These are phyloP conservation scores for Sarcomyxa edulis DNA, from an alignment of 768 basidiomycete genomes.

Conservation along the genomic window DNA sequence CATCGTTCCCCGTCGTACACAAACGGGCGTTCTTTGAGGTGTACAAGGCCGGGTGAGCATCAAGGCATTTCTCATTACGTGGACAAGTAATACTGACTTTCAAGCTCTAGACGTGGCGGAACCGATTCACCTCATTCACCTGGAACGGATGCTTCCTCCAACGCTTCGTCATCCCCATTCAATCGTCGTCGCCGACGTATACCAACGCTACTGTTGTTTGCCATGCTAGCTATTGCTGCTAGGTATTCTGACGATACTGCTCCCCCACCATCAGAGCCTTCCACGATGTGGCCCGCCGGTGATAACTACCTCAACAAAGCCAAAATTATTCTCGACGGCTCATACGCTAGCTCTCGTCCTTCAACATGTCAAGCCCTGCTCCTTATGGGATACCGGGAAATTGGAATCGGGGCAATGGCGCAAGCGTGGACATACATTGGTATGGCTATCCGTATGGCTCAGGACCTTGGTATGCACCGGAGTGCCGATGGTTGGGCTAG, in stretches of 20 bases:
- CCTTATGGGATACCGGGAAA: constrained; percentile 78
- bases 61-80: background rate
- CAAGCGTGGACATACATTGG: constrained; percentile 84
- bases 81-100: too few relatives aligned
- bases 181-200: constrained; percentile 39
- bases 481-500: constrained; percentile 75
- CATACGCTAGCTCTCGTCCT: constrained; percentile 67
- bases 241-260: constrained; percentile 48
- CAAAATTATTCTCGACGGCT: constrained; percentile 57
- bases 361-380: constrained; percentile 77
- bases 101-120: too few relatives aligned
- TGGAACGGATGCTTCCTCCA: constrained; percentile 13
- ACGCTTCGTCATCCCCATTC: constrained; percentile 23
- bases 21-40: constrained; percentile 63
- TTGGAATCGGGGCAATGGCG: constrained; percentile 87
- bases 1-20: constrained; percentile 72
- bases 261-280: constrained; percentile 35
- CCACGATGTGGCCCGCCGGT: constrained; percentile 78
- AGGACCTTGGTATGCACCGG: constrained; percentile 81
- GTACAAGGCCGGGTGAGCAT: constrained; percentile 34
- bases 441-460: constrained; percentile 91
- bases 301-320: constrained; percentile 67
- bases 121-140: constrained; percentile 26
- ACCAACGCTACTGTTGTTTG: constrained; percentile 65
- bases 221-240: constrained; percentile 82